Base-by-base conservation (phyloP, 208 protist genomes). In the Polymyxa betae region DNA sequence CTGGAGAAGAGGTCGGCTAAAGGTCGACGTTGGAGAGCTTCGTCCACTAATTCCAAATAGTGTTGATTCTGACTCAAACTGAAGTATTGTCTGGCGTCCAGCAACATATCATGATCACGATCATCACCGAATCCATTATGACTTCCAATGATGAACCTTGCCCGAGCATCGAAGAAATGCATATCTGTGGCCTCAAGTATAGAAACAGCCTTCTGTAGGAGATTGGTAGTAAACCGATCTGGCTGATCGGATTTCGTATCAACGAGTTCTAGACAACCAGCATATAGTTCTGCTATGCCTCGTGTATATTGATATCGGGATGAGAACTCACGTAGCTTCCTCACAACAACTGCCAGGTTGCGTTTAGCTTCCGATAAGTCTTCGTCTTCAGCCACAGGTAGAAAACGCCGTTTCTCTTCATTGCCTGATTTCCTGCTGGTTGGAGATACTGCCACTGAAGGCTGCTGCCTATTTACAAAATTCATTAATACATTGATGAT, bases 1-100 rank as follows among this genome's bases (percentile, higher is more conserved):
- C 35, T 82, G 72, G 72, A 5, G 72, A 82, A 82, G 16, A 82
- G 72, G n/a, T 82, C 72, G 16, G 72, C 35, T 43, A 82, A 35
- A 5, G 72, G 72, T 43, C 5, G n/a, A 20, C 72, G 72, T n/a
- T 82, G 72, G 35, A 82, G 72, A n/a, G 72, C 72, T 5, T 82
- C 72, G 72, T 82, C 72, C 16, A 82, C 72, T n/a, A 82, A n/a
- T 20, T 82, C 35, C 16, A 82, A n/a, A n/a, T 82, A 82, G 72
- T 82, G 72, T 12, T 43, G n/a, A n/a, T 82, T 82, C 16, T 16
- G 72, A 35, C 10, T 12, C 35, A 35, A 20, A n/a, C 35, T 45
- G 72, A 82, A 82, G n/a, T 82, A 82, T 43, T 82, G 72, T 43
- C 72, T 82, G 72, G 72, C 72, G 72, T n/a, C 40, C 16, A 82